Evolutionary conservation across 2,329 filamentous ascomycete species (phyloP), one percentile per base, ranked within the genome.

Genomic region (Pseudogymnoascus sp.): DNA sequence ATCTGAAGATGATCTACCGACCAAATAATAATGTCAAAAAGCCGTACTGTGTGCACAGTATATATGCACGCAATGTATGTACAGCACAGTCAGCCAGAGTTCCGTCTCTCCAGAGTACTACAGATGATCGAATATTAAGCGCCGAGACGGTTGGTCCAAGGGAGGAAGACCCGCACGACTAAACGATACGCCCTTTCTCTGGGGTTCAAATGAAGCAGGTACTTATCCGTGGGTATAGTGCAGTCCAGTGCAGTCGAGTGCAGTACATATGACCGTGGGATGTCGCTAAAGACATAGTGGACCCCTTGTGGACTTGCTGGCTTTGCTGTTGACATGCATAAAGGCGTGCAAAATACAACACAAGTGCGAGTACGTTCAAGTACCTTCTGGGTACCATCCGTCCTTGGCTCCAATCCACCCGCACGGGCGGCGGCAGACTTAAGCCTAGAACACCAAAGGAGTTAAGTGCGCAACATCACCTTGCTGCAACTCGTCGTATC

Each of bases 401-500:
- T 25, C 32, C 57, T 37, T 58, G 57, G 37, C 37, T 41, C 57
- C 57, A 58, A 58, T 58, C 32, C 32, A 58, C 57, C 32, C 32
- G 57, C 57, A 54, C 47, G 28, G 47, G 47, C 47, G 28, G 47
- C 47, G 47, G 28, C 47, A 54, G 47, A 54, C 28, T 54, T 54
- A 34, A 54, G 47, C 47, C 47, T 54, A 54, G 47, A 54, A 54
- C 47, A 54, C 47, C 16, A 54, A 54, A 54, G 47, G 47, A 54
- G 47, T 54, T 54, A 54, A 30, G 47, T 54, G 28, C 28, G 12
- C 47, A 54, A 54, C 28, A 54, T 54, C 47, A 54, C 47, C 47
- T 54, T 54, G 47, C 28, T 54, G 47, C 47, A 54, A 54, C 47
- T 54, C 47, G 47, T 54, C 47, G 47, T 54, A 54, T 54, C 47